phyloP scores from a whole-genome alignment of 495 filamentous ascomycete species.

The Margaritispora aquatica region DNA sequence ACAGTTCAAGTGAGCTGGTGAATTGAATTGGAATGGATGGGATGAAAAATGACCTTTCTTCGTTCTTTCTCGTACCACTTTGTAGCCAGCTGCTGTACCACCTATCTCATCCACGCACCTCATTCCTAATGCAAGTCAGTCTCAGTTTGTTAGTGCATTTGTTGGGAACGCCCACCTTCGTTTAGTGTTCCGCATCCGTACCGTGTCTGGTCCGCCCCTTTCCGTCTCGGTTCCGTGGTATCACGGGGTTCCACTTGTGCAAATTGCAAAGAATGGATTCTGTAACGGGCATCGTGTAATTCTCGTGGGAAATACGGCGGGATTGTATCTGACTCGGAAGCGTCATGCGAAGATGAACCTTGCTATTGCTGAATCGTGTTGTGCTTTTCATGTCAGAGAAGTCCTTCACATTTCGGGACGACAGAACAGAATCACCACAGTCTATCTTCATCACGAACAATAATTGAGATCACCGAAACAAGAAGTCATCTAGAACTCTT shows the following conservation, averaged over 20 bases:
- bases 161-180: too few species aligned
- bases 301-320: too few species aligned
- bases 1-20: too few species aligned
- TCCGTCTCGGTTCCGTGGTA: neutral
- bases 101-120: neutral
- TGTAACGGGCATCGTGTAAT: too few species aligned
- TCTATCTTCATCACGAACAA: neutral
- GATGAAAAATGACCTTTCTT: neutral
- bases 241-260: slow-evolving; percentile 6
- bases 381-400: neutral
- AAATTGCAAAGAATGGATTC: too few species aligned
- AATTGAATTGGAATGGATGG: too few species aligned
- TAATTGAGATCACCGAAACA: neutral
- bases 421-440: neutral
- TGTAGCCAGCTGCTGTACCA: slow-evolving; percentile 4
- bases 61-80: slow-evolving; percentile 5
- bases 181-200: neutral
- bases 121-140: neutral
- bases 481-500: too few species aligned
- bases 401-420: neutral
- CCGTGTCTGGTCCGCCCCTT: neutral
- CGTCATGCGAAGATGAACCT: neutral
- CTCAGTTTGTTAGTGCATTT: too few species aligned
- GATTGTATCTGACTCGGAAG: neutral
- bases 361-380: neutral